A percentile compares a stretch with the other conserved stretches of the same genome.
phyloP scores from a whole-genome alignment of 2,329 filamentous ascomycete genomes.

The Bipolaris oryzae region DNA sequence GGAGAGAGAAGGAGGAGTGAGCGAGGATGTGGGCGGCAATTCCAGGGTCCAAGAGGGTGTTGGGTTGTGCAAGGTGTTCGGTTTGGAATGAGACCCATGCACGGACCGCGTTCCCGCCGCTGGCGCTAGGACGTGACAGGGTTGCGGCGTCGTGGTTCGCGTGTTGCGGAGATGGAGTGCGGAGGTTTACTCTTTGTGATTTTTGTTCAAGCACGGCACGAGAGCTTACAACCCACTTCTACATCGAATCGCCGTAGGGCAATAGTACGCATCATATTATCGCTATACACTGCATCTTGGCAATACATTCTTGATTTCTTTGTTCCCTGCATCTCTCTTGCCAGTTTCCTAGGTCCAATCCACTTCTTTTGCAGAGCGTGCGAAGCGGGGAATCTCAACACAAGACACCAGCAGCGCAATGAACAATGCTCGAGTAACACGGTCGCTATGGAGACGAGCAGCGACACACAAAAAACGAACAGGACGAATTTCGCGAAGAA shows the following conservation, averaged over 20 bases:
- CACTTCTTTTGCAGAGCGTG: not conserved
- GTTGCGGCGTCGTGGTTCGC: not conserved
- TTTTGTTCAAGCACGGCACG: not conserved
- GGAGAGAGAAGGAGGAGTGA: not conserved
- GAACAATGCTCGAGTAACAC: constrained; percentile 21
- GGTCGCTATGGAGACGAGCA: constrained; percentile 7
- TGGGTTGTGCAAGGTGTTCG: constrained; percentile 18
- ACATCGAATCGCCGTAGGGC: not conserved
- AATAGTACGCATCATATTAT: not conserved
- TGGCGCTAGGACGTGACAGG: not conserved
- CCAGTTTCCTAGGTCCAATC: not conserved
- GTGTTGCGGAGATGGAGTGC: constrained; percentile 29
- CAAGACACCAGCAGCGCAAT: constrained; percentile 12
- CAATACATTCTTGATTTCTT: not conserved
- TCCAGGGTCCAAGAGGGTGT: constrained; percentile 4
- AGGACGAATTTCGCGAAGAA: constrained; percentile 15
- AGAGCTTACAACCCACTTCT: no score
- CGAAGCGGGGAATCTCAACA: not conserved
- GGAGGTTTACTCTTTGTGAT: constrained; percentile 31
- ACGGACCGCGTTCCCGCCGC: constrained; percentile 19
- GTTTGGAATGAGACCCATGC: constrained; percentile 20
- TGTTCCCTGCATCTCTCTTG: not conserved
- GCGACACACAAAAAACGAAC: constrained; percentile 4
- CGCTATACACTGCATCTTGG: no score
- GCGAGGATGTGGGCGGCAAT: not conserved